A percentile compares a stretch with the other conserved stretches of the same genome.
Evolutionary conservation across 2,329 filamentous ascomycete species (phyloP).

Genomic region (Calonectria pauciramosa): DNA sequence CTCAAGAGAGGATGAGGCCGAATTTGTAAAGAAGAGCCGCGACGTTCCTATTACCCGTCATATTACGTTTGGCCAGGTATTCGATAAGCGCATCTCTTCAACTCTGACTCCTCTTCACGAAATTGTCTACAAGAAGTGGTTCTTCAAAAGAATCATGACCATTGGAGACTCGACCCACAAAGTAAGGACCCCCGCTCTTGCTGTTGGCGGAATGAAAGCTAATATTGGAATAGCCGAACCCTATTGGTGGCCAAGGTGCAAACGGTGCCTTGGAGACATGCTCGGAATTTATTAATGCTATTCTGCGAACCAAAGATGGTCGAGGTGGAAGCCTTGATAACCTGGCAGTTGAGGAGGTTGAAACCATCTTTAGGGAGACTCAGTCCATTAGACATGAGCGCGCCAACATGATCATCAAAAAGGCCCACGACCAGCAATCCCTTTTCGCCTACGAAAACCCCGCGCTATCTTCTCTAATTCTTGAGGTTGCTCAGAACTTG

Average conservation of each 20-base stretch:
- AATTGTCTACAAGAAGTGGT: constrained; percentile 1
- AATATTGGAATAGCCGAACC: background rate
- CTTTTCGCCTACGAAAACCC: background rate
- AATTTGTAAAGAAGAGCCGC: background rate
- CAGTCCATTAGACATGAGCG: background rate
- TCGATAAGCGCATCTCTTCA: background rate
- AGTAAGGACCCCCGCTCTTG: background rate
- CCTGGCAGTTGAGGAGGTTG: background rate
- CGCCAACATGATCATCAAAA: background rate
- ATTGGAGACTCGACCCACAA: background rate
- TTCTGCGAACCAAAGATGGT: background rate
- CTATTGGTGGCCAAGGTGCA: background rate
- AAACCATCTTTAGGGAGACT: background rate
- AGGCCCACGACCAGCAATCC: background rate
- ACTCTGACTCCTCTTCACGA: background rate
- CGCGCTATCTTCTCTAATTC: background rate
- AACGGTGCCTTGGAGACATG: background rate
- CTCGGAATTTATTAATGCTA: background rate
- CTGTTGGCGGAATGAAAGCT: background rate
- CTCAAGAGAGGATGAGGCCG: background rate
- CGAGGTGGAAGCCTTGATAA: background rate
- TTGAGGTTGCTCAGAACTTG: background rate
- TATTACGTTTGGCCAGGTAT: background rate
- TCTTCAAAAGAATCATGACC: background rate
- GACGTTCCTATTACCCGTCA: background rate